Evolutionary conservation across 1,284 basidiomycete species (phyloP), one percentile per base, ranked within the genome.

Genomic region (Trichosporon sp.): DNA sequence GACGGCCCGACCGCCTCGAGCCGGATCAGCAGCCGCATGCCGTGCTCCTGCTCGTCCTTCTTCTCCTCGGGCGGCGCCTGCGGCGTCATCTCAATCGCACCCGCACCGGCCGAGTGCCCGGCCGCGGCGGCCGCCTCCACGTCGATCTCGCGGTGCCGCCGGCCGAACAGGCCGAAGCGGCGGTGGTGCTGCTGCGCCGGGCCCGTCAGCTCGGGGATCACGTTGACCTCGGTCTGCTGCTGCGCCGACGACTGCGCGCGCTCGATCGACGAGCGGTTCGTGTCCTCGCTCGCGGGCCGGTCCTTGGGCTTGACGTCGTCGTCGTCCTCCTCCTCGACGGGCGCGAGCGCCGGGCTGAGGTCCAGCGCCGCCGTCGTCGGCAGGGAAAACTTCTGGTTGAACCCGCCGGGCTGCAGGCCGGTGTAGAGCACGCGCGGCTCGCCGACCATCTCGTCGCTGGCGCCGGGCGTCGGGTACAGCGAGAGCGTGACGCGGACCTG

Each of bases 401-500:
- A 95, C 0, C 93, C 93, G 23, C 93, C 93, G 0, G 90, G 87
- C 27, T 90, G 87, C 21, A 89, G 84, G n/a, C 86, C 85, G 72
- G 91, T 88, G 77, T 90, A 95, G 8, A 95, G 86, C 0, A 88
- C 83, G 15, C 85, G 84, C n/a, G 83, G 83, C n/a, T 63, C 62
- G 21, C 4, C 42, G 63, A 67, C 9, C 47, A 27, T 64, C 31
- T 75, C 75, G n/a, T 73, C 85, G 3, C 87, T 86, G 21, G 29
- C 21, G 64, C 89, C 87, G 13, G 89, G 86, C 1, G 88, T 85
- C 0, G 92, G 85, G 56, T 91, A 84, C 58, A 92, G 88, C 70
- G 90, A 86, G 31, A 95, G 87, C 31, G 89, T 88, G 72, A 95
- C 88, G 23, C 86, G 87, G 76, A 92, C 92, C 75, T 89, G 89